Evolutionary conservation across 2,329 filamentous ascomycete species (phyloP).

Genomic region (Cordyceps farinosa): DNA sequence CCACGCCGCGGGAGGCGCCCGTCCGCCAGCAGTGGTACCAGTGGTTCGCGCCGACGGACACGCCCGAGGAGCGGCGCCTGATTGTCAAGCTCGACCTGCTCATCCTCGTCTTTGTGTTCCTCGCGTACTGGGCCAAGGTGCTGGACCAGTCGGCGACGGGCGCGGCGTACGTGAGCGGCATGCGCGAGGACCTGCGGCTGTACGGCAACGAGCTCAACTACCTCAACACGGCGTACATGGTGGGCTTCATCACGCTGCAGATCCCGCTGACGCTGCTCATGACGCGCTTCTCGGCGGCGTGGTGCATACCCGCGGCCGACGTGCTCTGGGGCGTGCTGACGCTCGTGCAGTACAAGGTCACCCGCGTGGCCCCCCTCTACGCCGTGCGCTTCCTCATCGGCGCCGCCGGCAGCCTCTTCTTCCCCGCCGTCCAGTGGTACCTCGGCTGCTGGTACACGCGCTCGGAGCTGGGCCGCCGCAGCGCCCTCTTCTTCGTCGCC

Average conservation of each 20-base stretch:
- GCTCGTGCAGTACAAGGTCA: constrained; percentile 22
- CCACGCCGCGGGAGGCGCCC: not conserved
- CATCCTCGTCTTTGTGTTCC: constrained; percentile 53
- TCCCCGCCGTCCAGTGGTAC: constrained; percentile 34
- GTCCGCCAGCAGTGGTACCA: constrained; percentile 33
- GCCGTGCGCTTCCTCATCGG: constrained; percentile 41
- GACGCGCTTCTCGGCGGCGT: constrained; percentile 24
- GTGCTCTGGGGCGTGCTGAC: constrained; percentile 27
- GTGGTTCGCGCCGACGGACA: constrained; percentile 50
- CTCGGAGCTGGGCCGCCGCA: constrained; percentile 34
- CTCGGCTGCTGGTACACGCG: constrained; percentile 43
- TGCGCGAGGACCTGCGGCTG: constrained; percentile 48
- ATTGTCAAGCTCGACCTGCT: constrained; percentile 54
- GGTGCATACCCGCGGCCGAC: constrained; percentile 32
- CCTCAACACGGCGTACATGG: constrained; percentile 32
- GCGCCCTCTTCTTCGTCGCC: constrained; percentile 40
- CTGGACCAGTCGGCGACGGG: constrained; percentile 31
- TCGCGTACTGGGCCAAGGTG: constrained; percentile 56
- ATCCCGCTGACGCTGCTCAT: constrained; percentile 22
- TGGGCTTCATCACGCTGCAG: constrained; percentile 22
- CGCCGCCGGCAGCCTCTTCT: constrained; percentile 30
- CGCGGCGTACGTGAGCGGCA: constrained; percentile 34
- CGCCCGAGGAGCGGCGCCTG: constrained; percentile 32
- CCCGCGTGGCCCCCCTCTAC: constrained; percentile 34
- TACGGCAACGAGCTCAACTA: constrained; percentile 53